Base-by-base conservation (phyloP, 2,329 filamentous ascomycete genomes). In the Corinectria fuckeliana region DNA sequence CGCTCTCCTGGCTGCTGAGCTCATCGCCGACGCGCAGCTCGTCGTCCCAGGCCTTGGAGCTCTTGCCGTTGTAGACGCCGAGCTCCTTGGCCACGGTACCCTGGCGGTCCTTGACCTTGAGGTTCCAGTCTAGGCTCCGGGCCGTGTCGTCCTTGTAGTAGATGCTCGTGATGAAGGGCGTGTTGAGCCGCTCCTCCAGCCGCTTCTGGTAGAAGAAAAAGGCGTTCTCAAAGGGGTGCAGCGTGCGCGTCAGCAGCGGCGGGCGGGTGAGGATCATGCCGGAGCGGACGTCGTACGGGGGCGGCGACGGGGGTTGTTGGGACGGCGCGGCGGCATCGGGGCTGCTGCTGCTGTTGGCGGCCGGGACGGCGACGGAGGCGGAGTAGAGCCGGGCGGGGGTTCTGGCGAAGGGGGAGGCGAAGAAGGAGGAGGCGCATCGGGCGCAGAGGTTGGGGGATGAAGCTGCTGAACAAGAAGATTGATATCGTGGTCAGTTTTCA, bases 171-270 rank as follows among this genome's bases (percentile, higher is more conserved):
- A 91, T 91, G 77, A 98, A 99, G 2, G 93, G 91, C 4, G 95
- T 85, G 18, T 89, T 88, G 51, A 97, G 84, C 41, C 95, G 91
- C 82, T 99, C 95, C 77, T 98, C 97, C 61, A 99, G 85, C 13
- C 95, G 92, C 71, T 94, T 94, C 80, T 99, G 95, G 81, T 99
- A 99, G 75, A 99, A 93, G 82, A 90, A 97, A 80, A 90, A 98
- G 64, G 94, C 85, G 73, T 92, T 91, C 78, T 99, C 95, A 78
- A 99, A 98, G 11, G 91, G 84, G 30, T 91, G 91, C 53, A 94
- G 88, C 61, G 90, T 83, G 67, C 91, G 90, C 23, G 95, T 98
- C 71, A 99, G 83, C 59, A 96, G 82, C 6, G 95, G 95, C 47
- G 95, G 87, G 25, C 95, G 92, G 44, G 93, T 95, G 64, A 99